These are phyloP conservation scores for Amanita pseudoporphyria DNA, from an alignment of 768 basidiomycete species.

Conservation along the genomic window DNA sequence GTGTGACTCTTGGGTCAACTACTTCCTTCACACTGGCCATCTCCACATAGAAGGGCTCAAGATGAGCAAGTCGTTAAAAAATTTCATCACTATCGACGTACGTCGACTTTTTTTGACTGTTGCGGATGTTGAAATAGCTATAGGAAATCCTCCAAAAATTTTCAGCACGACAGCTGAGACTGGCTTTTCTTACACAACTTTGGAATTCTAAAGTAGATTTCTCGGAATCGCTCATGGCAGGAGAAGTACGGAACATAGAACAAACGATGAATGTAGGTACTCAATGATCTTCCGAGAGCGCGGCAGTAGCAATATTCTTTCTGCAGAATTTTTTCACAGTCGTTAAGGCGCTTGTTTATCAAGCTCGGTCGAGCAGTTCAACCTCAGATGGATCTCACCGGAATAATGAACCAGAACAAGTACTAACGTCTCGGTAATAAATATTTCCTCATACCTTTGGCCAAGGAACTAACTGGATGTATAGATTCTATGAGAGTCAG, in stretches of 20 bases:
- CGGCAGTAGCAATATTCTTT: background rate
- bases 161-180: constrained; percentile 78
- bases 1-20: constrained; percentile 93
- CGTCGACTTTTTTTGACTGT: constrained; percentile 15
- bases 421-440: constrained; percentile 54
- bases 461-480: constrained; percentile 6
- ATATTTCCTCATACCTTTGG: background rate
- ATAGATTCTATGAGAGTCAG: constrained; percentile 69
- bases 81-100: constrained; percentile 95
- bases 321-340: constrained; percentile 88
- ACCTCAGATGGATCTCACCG: constrained; percentile 54
- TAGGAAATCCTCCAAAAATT: constrained; percentile 83
- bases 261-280: constrained; percentile 68
- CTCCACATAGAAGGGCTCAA: constrained; percentile 97
- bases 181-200: constrained; percentile 82
- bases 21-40: constrained; percentile 98
- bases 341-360: constrained; percentile 71
- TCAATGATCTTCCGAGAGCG: constrained; percentile 6
- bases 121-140: background rate
- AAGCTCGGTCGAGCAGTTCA: constrained; percentile 34
- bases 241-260: constrained; percentile 83
- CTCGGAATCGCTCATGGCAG: constrained; percentile 80
- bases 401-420: constrained; percentile 57
- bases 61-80: constrained; percentile 99
- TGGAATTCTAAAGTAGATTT: constrained; percentile 96